A percentile compares a stretch with the other conserved stretches of the same genome.
phyloP scores from a whole-genome alignment of 306 rosid genomes.

The Ormosia emarginata region DNA sequence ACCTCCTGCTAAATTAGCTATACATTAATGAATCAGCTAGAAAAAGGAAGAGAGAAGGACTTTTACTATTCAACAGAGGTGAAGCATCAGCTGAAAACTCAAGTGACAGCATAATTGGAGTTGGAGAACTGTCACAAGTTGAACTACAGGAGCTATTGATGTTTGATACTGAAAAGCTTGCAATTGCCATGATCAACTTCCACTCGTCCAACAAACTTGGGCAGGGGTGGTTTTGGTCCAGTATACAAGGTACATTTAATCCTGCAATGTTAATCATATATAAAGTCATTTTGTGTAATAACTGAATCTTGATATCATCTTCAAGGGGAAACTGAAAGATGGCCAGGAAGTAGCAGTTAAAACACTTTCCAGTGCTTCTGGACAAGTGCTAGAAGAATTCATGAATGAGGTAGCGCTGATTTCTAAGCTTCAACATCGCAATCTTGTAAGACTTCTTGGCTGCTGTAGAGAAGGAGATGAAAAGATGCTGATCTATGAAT shows the following conservation, averaged over 20 bases:
- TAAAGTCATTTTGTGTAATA: neutral
- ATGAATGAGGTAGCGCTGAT: constrained; percentile 44
- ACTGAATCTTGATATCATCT: neutral
- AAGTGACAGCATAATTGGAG: neutral
- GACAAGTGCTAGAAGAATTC: constrained; percentile 46
- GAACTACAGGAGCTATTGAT: neutral
- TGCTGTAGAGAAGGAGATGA: constrained; percentile 45
- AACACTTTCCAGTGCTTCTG: constrained; percentile 40
- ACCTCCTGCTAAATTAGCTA: too few species aligned
- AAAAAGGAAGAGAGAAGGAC: neutral
- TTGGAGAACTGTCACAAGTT: neutral
- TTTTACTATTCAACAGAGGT: neutral
- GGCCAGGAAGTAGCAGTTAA: constrained; percentile 46
- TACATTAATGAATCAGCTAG: neutral
- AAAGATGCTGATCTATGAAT: constrained; percentile 43
- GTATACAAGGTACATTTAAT: neutral
- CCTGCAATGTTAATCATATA: neutral
- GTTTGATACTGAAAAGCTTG: neutral
- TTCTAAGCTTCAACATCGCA: constrained; percentile 51
- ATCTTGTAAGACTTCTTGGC: constrained; percentile 47
- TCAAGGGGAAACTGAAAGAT: constrained; percentile 31
- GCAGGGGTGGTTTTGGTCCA: neutral
- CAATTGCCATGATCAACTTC: neutral
- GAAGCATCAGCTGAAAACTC: neutral
- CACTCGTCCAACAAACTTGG: neutral